Base-by-base conservation (phyloP, 2,329 filamentous ascomycete genomes). In the Colletotrichum orchidophilum region DNA sequence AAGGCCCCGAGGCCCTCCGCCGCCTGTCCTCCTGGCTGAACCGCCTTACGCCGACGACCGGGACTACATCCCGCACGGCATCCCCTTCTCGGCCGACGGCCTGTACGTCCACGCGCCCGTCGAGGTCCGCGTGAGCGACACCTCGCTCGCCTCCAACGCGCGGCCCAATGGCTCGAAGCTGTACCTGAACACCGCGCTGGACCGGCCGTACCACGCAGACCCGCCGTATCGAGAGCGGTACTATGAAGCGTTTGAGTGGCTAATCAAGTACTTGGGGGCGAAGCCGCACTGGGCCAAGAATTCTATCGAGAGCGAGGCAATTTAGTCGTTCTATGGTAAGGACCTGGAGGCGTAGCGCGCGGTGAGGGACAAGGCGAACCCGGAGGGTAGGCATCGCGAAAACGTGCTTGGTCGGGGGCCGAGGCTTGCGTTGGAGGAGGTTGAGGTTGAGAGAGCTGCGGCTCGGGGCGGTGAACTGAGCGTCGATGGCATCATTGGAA, bases 201-300 rank as follows among this genome's bases (percentile, higher is more conserved):
- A 97, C 82, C 88, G 94, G 18, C 93, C 95, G 0, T 96, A 97
- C 79, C 85, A 88, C 76, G 86, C 86, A 70, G 93, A 97, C 76
- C 94, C 95, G 11, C 93, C 94, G 0, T 95, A 93, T 77, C 88
- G 86, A 63, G 86, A 87, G 64, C 88, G 93, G 57, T 97, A 97
- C 84, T 97, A 97, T 80, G 87, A 95, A 81, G 95, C 92, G 1
- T 97, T 97, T 74, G 95, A 97, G 81, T 96, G 92, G 86, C 85
- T 97, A 55, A 97, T 97, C 95, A 91, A 90, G 70, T 93, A 97
- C 54, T 85, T 97, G 75, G 93, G 92, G 63, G 95, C 92, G 9
- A 89, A 89, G 55, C 95, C 95, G 21, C 95, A 97, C 81, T 97
- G 95, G 94, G 95, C 95, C 8, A 97, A 97, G 87, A 97, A 97